Base-by-base conservation (phyloP, 2,329 filamentous ascomycete species). In the Lecanoromycetidae sp. region DNA sequence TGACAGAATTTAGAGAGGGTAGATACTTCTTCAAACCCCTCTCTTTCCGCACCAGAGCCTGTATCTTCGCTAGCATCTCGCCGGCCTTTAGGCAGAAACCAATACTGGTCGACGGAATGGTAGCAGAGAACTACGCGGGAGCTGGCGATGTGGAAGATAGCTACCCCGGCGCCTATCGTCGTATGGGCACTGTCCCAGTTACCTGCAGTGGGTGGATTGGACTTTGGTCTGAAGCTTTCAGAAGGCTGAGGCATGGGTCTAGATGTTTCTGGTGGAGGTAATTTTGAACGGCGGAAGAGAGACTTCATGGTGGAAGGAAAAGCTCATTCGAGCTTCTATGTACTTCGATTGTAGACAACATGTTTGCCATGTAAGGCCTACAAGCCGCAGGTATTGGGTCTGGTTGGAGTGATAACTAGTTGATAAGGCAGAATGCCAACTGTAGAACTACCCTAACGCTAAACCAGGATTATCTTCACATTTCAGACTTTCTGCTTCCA, bases 41-140 rank as follows among this genome's bases (percentile, higher is more conserved):
- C 71, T 25, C 71, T 59, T 46, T 70, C 65, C 0, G 70, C 71
- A 0, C 66, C 68, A 8, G 49, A 48, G 1, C 57, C 59, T 4
- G 60, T 63, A n/a, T 66, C 63, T 52, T 73, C 71, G 9, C 65
- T 65, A 0, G 65, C 66, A 55, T 73, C 69, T 22, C 66, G 57
- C 4, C 70, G 58, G 2, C 71, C 70, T 52, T 73, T 74, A 4
- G 70, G 70, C 7, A 73, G 55, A 54, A 73, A 73, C 55, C 63
- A 71, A 54, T 67, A 68, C 20, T 58, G 56, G 44, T 68, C 60
- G 10, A 52, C 48, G 12, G 56, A 57, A 48, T 70, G 66, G 51
- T 66, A 68, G 58, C 70, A 72, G 9, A 74, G 56, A 1, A 73
- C 70, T 1, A 72, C 69, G 32, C 70, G 58, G 5, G 57, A 55